Conservation (phyloP, 2,329 filamentous ascomycete genomes). For the Albifimbria verrucaria region DNA sequence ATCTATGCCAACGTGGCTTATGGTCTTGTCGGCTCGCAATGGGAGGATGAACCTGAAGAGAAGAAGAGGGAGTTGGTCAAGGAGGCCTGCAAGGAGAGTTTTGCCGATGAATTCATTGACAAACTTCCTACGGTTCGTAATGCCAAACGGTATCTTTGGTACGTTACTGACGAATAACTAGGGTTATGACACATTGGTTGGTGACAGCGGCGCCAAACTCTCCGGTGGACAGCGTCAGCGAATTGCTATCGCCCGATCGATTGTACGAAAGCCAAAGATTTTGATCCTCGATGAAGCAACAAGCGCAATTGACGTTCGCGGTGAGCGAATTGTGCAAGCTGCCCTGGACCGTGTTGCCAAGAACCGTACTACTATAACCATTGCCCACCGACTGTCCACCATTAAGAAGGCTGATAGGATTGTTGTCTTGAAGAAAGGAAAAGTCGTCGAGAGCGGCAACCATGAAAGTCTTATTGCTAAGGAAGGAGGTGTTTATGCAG, state of each 20-base stretch:
- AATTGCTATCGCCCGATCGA: constrained; percentile 72
- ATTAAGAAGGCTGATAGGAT: constrained; percentile 78
- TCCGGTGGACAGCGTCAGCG: constrained; percentile 86
- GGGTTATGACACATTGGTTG: constrained; percentile 71
- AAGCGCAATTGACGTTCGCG: constrained; percentile 56
- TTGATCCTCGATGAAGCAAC: constrained; percentile 77
- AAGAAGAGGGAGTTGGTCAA: constrained; percentile 57
- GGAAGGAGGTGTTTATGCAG: constrained; percentile 61
- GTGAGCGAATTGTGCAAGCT: constrained; percentile 60
- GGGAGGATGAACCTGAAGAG: constrained; percentile 51
- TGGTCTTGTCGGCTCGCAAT: constrained; percentile 51
- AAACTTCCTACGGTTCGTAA: constrained; percentile 51
- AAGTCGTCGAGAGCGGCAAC: constrained; percentile 69
- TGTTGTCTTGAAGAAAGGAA: constrained; percentile 69
- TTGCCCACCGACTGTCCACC: constrained; percentile 72
- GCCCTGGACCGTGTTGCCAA: constrained; percentile 59
- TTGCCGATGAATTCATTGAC: constrained; percentile 67
- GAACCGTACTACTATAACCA: constrained; percentile 67
- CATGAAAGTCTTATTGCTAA: constrained; percentile 66
- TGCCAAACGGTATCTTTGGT: constrained; percentile 1
- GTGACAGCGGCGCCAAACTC: constrained; percentile 73
- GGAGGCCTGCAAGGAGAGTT: constrained; percentile 63
- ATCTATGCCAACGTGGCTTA: constrained; percentile 61
- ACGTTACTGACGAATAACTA: constrained; percentile 25
- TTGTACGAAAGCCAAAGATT: constrained; percentile 68